A percentile compares a stretch with the other conserved stretches of the same genome.
Conservation (phyloP, 306 rosid genomes). For the Ammopiptanthus mongolicus region DNA sequence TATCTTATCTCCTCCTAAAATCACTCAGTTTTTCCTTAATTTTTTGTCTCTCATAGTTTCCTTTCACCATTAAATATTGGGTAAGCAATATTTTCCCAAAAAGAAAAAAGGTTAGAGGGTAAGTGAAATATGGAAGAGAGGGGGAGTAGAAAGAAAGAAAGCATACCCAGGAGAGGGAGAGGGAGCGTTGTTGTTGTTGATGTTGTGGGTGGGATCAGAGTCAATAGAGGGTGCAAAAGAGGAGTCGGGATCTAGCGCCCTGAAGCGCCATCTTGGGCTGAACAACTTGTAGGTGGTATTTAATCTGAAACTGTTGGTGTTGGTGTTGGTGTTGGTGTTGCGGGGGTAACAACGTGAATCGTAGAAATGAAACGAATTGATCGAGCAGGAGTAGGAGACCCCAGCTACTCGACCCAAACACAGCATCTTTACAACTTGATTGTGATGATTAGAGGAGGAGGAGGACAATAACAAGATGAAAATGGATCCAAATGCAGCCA, state of each 20-base stretch:
- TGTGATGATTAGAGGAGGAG: background rate
- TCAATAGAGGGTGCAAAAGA: constrained; percentile 58
- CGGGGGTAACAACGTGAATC: background rate
- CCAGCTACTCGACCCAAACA: constrained; percentile 43
- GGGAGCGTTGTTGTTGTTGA: constrained; percentile 15
- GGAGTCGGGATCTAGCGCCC: constrained; percentile 55
- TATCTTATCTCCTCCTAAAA: too few relatives aligned
- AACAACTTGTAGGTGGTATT: background rate
- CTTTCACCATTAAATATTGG: background rate
- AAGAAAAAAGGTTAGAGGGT: too few relatives aligned
- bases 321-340: too few relatives aligned
- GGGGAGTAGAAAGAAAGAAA: background rate
- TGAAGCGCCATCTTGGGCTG: constrained; percentile 37
- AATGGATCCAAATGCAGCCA: background rate
- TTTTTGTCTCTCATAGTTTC: too few relatives aligned
- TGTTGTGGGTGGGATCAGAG: constrained; percentile 48
- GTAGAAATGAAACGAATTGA: constrained; percentile 6
- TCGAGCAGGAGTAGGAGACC: constrained; percentile 16
- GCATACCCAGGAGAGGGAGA: constrained; percentile 53
- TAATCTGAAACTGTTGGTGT: constrained; percentile 31
- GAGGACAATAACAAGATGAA: too few relatives aligned
- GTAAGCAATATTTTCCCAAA: background rate
- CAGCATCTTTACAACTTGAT: constrained; percentile 22
- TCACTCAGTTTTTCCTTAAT: too few relatives aligned
- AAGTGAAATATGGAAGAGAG: background rate